A percentile compares a stretch with the other conserved stretches of the same genome.
These are phyloP conservation scores for Solanum phureja DNA, from an alignment of 257 asterid species.

Conservation along the genomic window DNA sequence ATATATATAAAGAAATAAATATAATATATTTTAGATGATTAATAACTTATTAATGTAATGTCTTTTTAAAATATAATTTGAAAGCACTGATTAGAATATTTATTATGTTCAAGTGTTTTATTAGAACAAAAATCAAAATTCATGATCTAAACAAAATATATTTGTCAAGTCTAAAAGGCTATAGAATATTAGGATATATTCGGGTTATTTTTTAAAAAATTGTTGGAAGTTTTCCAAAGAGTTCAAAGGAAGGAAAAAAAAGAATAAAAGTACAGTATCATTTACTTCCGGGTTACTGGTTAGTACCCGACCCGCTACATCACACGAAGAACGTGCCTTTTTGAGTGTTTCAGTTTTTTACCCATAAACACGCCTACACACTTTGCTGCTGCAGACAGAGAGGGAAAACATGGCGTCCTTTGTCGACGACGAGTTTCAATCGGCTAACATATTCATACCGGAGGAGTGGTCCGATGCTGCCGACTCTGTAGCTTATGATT, in stretches of 20 bases:
- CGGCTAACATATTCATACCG: constrained; percentile 40
- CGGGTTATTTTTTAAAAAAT: not conserved
- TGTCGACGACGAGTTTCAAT: constrained; percentile 27
- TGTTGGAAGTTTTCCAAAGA: not conserved
- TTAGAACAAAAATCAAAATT: not conserved
- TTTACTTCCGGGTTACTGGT: not conserved
- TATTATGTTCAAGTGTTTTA: not conserved
- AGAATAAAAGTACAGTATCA: not conserved
- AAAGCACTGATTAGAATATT: not conserved
- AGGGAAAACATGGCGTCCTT: not conserved
- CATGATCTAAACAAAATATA: not conserved
- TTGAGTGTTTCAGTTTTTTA: not conserved
- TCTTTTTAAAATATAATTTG: not conserved
- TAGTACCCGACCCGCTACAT: not conserved
- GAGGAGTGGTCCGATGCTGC: constrained; percentile 71
- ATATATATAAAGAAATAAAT: too few relatives aligned
- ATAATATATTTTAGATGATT: too few relatives aligned
- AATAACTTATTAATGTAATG: too few relatives aligned
- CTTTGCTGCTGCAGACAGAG: not conserved
- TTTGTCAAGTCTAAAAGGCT: not conserved
- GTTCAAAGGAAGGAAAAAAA: not conserved
- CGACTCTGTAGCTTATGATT: constrained; percentile 29
- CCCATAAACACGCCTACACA: not conserved
- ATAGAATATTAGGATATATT: not conserved
- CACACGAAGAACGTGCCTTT: not conserved